A percentile compares a stretch with the other conserved stretches of the same genome.
phyloP scores from a whole-genome alignment of 768 basidiomycete species.

The Serendipita indica region DNA sequence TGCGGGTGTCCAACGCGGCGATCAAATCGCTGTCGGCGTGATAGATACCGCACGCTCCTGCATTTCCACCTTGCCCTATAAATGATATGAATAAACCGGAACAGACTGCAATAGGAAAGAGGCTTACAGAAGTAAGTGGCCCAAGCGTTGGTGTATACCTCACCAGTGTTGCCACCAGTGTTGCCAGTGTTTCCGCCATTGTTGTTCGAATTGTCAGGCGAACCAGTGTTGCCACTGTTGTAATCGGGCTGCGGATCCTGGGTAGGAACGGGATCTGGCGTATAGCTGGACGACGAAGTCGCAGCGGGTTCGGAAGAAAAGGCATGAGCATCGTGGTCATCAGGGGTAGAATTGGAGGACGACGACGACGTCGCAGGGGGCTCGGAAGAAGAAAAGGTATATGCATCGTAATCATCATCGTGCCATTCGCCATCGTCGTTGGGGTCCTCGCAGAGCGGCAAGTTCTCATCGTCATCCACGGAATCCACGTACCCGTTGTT shows the following conservation, averaged over 20 bases:
- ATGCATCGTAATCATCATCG: background rate
- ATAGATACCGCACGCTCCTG: slow-evolving; percentile 64
- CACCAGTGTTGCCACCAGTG: background rate
- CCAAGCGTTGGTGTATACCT: background rate
- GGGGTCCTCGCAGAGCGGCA: background rate
- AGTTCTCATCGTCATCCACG: background rate
- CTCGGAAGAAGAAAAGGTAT: too few species aligned
- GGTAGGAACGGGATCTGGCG: background rate
- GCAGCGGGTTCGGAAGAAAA: background rate
- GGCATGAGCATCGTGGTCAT: background rate
- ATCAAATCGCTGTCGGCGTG: slow-evolving; percentile 35
- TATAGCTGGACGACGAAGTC: background rate
- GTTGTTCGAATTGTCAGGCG: too few species aligned
- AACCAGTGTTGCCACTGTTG: background rate
- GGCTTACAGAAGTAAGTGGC: background rate
- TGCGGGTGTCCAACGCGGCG: slow-evolving; percentile 28
- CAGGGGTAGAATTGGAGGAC: background rate
- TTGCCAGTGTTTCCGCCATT: background rate
- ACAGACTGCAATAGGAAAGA: too few species aligned
- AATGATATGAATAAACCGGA: too few species aligned
- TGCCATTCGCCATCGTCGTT: slow-evolving; percentile 5
- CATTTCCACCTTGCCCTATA: slow-evolving; percentile 36
- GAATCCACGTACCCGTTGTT: background rate
- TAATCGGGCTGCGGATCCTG: background rate
- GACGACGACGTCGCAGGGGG: background rate